These are phyloP conservation scores for Fusarium pseudoanthophilum DNA, from an alignment of 2,329 filamentous ascomycete genomes.

Conservation along the genomic window DNA sequence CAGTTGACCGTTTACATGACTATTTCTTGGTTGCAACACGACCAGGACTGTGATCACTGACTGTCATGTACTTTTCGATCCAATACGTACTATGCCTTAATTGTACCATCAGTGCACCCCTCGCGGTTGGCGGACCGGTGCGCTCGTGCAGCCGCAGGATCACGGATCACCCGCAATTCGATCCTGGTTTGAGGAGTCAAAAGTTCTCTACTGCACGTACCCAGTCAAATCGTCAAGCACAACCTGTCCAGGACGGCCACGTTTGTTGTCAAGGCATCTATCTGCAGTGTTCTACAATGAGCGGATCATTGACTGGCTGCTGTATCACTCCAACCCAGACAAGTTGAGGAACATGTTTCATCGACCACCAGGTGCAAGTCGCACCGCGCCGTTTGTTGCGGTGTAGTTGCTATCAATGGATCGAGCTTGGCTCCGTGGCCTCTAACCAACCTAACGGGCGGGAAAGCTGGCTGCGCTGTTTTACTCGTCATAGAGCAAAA, in stretches of 20 bases:
- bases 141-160: slow-evolving; percentile 52
- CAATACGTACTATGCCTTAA: slow-evolving; percentile 3
- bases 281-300: slow-evolving; percentile 21
- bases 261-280: slow-evolving; percentile 37
- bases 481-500: slow-evolving; percentile 1
- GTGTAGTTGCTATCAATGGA: neutral
- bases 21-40: slow-evolving; percentile 6
- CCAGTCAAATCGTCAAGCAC: slow-evolving; percentile 30
- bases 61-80: neutral
- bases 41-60: neutral
- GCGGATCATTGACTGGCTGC: slow-evolving; percentile 6
- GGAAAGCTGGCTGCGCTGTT: neutral
- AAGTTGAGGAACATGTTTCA: neutral
- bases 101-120: slow-evolving; percentile 14
- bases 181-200: slow-evolving; percentile 36
- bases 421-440: neutral
- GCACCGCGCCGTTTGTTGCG: neutral
- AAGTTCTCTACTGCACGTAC: slow-evolving; percentile 8
- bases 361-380: neutral
- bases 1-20: neutral
- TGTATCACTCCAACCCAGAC: neutral
- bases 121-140: slow-evolving; percentile 48
- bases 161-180: slow-evolving; percentile 45
- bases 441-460: neutral
- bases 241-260: slow-evolving; percentile 44